Evolutionary conservation across 1,284 basidiomycete species (phyloP).

Genomic region (Laetiporus sulphureus): DNA sequence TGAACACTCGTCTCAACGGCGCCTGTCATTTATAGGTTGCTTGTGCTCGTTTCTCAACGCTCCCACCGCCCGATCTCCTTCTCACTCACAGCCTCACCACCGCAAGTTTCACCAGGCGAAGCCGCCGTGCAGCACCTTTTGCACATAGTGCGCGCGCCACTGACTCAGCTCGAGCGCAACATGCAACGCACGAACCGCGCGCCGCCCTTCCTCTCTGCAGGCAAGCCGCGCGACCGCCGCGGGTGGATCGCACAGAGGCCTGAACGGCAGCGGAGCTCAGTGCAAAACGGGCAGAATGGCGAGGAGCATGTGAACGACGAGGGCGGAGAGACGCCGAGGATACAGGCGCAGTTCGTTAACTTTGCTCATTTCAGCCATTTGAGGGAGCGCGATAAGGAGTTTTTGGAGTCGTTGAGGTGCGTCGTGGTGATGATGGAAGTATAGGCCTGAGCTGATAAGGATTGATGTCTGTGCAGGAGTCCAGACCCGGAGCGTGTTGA

Average conservation of each 20-base stretch:
- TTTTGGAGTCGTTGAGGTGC: conserved; percentile 50
- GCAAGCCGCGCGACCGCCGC: conserved; percentile 65
- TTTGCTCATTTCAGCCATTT: conserved; percentile 21
- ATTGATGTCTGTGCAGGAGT: conserved; percentile 29
- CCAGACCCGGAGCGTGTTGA: conserved; percentile 40
- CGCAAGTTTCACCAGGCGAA: conserved; percentile 52
- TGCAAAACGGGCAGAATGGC: background rate
- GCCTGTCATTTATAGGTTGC: conserved; percentile 44
- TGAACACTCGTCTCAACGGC: background rate
- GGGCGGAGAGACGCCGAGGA: conserved; percentile 48
- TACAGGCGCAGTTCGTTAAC: conserved; percentile 16
- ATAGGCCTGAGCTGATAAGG: background rate
- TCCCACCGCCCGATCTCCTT: conserved; percentile 44
- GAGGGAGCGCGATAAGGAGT: conserved; percentile 44
- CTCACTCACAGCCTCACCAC: conserved; percentile 45
- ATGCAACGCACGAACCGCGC: conserved; percentile 32
- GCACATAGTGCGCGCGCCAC: conserved; percentile 45
- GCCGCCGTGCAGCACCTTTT: conserved; percentile 59
- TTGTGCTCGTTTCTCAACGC: conserved; percentile 64
- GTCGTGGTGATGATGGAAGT: conserved; percentile 9
- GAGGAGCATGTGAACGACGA: conserved; percentile 24
- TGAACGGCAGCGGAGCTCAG: conserved; percentile 5
- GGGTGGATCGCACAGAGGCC: conserved; percentile 62
- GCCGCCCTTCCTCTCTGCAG: conserved; percentile 65
- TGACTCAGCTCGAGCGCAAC: conserved; percentile 19